phyloP scores from a whole-genome alignment of 2,329 filamentous ascomycete genomes.

The Didymella segeticola region DNA sequence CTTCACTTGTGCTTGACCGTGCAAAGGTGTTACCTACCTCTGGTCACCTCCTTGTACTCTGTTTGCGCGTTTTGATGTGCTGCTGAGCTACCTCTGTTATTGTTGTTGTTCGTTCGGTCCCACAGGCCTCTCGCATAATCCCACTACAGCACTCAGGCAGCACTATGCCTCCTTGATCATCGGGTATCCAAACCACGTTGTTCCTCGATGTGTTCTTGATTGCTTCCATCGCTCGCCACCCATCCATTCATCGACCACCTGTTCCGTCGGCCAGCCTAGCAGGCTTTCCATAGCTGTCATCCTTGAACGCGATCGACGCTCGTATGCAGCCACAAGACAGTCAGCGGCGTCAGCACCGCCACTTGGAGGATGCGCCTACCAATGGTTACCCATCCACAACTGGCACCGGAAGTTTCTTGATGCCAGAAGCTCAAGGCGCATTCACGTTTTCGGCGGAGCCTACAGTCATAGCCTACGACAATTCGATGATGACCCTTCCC shows the following conservation, averaged over 20 bases:
- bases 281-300: constrained; percentile 8
- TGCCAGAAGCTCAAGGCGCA: constrained; percentile 42
- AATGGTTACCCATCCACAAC: constrained; percentile 33
- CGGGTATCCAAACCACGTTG: constrained; percentile 40
- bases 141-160: constrained; percentile 34
- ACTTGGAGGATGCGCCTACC: constrained; percentile 39
- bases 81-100: constrained; percentile 21
- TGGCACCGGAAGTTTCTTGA: constrained; percentile 32
- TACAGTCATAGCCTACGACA: constrained; percentile 41
- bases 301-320: constrained; percentile 43
- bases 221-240: constrained; percentile 16
- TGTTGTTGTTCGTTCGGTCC: constrained; percentile 20
- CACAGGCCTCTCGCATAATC: constrained; percentile 23
- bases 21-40: constrained; percentile 34
- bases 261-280: constrained; percentile 29
- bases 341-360: constrained; percentile 45
- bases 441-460: constrained; percentile 48
- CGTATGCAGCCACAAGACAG: constrained; percentile 43
- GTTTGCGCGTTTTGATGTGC: constrained; percentile 22
- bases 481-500: constrained; percentile 31
- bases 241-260: constrained; percentile 13
- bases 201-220: constrained; percentile 22
- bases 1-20: constrained; percentile 30
- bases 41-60: constrained; percentile 22
- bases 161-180: constrained; percentile 44